Evolutionary conservation across 1,284 basidiomycete genomes (phyloP).

Genomic region (Ceratobasidium sp.): DNA sequence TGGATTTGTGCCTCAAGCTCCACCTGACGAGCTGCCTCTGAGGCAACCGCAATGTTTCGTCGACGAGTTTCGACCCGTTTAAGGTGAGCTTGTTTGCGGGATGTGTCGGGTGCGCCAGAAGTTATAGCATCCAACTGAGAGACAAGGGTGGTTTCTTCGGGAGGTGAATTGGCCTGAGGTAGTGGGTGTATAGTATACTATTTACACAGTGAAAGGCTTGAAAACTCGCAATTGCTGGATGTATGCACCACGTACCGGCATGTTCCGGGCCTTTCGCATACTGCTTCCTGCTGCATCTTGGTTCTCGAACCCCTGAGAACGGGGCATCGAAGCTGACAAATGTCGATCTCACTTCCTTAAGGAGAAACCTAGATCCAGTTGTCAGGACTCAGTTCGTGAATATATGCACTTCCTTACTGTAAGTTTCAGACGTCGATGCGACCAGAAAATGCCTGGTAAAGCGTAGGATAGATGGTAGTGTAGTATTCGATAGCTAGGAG

Average conservation of each 20-base stretch:
- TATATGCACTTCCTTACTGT: not conserved
- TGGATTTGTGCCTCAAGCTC: not conserved
- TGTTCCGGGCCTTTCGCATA: not conserved
- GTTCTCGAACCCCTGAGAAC: too few species aligned
- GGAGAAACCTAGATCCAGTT: not conserved
- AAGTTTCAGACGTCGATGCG: too few species aligned
- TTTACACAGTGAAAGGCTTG: not conserved
- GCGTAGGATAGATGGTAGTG: not conserved
- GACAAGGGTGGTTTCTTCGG: not conserved
- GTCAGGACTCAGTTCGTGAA: too few species aligned
- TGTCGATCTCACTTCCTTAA: too few species aligned
- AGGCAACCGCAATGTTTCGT: not conserved
- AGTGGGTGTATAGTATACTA: too few species aligned
- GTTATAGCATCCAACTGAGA: not conserved
- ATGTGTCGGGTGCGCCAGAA: too few species aligned
- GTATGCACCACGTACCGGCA: not conserved
- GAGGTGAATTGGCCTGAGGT: too few species aligned
- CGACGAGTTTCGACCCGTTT: not conserved
- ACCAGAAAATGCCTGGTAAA: not conserved
- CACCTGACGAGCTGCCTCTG: not conserved
- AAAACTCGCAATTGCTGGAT: not conserved
- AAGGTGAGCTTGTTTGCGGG: not conserved
- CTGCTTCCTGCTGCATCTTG: not conserved
- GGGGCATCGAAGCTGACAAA: too few species aligned
- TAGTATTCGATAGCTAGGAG: not conserved